Evolutionary conservation across 1,139 yeast genomes (phyloP), one percentile per base, ranked within the genome.

Genomic region (Saccharomycopsis phalli): DNA sequence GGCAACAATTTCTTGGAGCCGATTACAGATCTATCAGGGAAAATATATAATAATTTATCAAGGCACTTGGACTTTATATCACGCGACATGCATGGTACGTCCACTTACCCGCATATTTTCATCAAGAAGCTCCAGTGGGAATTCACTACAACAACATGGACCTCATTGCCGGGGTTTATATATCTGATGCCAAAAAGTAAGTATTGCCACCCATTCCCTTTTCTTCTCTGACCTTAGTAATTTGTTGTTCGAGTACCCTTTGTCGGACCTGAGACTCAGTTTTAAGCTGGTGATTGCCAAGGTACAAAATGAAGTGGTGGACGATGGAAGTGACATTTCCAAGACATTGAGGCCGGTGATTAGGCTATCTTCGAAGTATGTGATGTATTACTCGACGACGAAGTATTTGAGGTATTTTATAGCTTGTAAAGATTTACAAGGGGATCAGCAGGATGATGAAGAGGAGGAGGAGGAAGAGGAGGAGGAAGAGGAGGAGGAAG

Each of bases 111-210:
- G n/a, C n/a, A n/a, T n/a, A n/a, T n/a, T n/a, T n/a, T n/a, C n/a
- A n/a, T n/a, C n/a, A n/a, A n/a, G n/a, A n/a, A n/a, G n/a, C n/a
- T n/a, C n/a, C n/a, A n/a, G n/a, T n/a, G n/a, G n/a, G n/a, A n/a
- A n/a, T n/a, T n/a, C n/a, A n/a, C n/a, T n/a, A n/a, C n/a, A 22
- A 6, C 8, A 22, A 6, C 25, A 34, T 34, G 37, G 14, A 26
- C 22, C 36, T 13, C 16, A 60, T 70, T 34, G 82, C 78, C 50
- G 84, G 84, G 7, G 63, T 81, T 18, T 81, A 76, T 54, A 72
- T 81, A 21, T 61, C 81, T 3, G 86, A 80, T 55, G 63, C 65
- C 34, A 66, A 68, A 44, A 71, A 70, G 63, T 65, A 53, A 37
- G 66, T 55, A 5, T 26, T 10, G 19, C 4, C 10, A 17, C n/a